A percentile compares a stretch with the other conserved stretches of the same genome.
Evolutionary conservation across 352 stramenopile species (phyloP).

Genomic region (Phytophthora europaea): DNA sequence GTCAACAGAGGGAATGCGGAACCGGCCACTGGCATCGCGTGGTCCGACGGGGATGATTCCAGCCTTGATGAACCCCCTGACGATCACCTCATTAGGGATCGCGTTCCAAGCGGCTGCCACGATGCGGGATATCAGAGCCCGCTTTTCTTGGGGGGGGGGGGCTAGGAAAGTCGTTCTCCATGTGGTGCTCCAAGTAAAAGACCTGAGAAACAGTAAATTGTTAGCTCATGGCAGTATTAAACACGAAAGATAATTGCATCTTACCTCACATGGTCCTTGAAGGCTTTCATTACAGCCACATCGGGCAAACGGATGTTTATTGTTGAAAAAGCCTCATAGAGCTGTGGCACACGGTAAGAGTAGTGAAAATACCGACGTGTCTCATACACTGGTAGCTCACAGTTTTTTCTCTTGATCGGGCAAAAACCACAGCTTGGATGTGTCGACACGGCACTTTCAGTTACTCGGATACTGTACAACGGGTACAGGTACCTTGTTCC

Average conservation of each 20-base stretch:
- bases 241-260: not conserved
- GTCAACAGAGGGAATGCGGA: not conserved
- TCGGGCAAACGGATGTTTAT: not conserved
- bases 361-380: not conserved
- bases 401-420: not conserved
- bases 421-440: not conserved
- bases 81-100: too few relatives aligned
- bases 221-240: slow-evolving; percentile 6
- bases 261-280: slow-evolving; percentile 4
- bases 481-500: not conserved
- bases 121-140: too few relatives aligned
- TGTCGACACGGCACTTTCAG: not conserved
- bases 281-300: slow-evolving; percentile 15
- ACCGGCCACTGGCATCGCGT: too few relatives aligned
- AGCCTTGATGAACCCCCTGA: too few relatives aligned
- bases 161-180: slow-evolving; percentile 12
- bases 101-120: too few relatives aligned
- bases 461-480: not conserved
- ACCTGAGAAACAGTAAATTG: slow-evolving; percentile 5
- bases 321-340: too few relatives aligned
- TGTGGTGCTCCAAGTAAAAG: slow-evolving; percentile 13
- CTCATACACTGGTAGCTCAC: not conserved
- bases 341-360: too few relatives aligned
- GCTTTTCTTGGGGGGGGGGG: slow-evolving; percentile 4
- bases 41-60: too few relatives aligned